Evolutionary conservation across 225 moss, liverwort and hornwort genomes (phyloP).

Genomic region (Physcomitrium patens): DNA sequence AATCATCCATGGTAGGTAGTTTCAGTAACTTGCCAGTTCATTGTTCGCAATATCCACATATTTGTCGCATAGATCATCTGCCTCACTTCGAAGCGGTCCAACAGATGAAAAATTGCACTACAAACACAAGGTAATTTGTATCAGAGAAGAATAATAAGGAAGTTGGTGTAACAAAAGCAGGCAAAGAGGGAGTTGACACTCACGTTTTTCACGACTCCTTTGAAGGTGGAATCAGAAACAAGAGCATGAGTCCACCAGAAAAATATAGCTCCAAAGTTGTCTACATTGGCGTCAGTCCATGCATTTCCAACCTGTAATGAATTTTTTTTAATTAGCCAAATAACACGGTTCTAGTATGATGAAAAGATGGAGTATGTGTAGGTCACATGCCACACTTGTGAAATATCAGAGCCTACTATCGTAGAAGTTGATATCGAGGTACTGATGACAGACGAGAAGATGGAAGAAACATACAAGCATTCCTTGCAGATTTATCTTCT

Average conservation of each 20-base stretch:
- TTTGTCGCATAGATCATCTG: constrained; percentile 52
- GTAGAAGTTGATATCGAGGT: not conserved
- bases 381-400: not conserved
- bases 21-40: constrained; percentile 51
- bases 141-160: constrained; percentile 17
- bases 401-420: not conserved
- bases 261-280: constrained; percentile 90
- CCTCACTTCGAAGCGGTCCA: constrained; percentile 44
- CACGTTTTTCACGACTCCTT: constrained; percentile 66
- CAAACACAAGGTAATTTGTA: constrained; percentile 20
- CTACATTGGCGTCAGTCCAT: constrained; percentile 82
- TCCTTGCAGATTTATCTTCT: constrained; percentile 80
- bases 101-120: constrained; percentile 50
- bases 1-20: too few relatives aligned
- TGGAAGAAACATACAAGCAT: constrained; percentile 61
- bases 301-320: constrained; percentile 83
- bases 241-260: constrained; percentile 97
- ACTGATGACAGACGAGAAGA: constrained; percentile 1
- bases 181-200: constrained; percentile 26
- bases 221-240: constrained; percentile 74
- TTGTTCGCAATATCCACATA: constrained; percentile 51
- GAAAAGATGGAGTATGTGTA: not conserved
- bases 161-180: not conserved
- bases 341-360: not conserved
- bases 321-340: not conserved